Evolutionary conservation across 768 basidiomycete genomes (phyloP).

Genomic region (Podaxis sp.): DNA sequence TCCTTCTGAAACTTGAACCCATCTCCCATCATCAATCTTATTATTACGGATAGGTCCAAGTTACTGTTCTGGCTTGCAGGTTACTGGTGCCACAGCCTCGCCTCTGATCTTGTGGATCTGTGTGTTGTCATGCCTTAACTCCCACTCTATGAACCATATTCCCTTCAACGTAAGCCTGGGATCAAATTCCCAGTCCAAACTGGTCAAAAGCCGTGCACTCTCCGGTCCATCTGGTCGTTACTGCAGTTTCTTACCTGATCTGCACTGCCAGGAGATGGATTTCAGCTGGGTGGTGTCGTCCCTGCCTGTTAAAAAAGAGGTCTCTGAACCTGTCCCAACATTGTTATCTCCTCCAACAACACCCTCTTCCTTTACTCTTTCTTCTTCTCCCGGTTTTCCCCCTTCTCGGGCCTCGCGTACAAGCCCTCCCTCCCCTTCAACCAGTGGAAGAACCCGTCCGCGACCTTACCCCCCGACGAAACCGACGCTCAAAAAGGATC

Average conservation of each 20-base stretch:
- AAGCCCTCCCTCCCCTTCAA: conserved; percentile 27
- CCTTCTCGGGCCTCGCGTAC: conserved; percentile 21
- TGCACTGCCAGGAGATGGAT: conserved; percentile 39
- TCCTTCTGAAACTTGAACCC: conserved; percentile 1
- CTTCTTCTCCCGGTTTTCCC: conserved; percentile 17
- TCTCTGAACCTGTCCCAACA: conserved; percentile 31
- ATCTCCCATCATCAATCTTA: conserved; percentile 11
- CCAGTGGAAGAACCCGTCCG: conserved; percentile 33
- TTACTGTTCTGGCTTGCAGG: conserved; percentile 2
- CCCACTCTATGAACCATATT: neutral
- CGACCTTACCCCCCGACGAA: conserved; percentile 35
- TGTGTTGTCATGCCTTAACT: conserved; percentile 6
- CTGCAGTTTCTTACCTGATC: conserved; percentile 35
- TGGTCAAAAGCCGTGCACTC: conserved; percentile 21
- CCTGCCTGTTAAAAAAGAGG: conserved; percentile 48
- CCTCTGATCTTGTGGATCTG: conserved; percentile 9
- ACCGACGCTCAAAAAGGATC: conserved; percentile 20
- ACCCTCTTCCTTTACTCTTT: conserved; percentile 19
- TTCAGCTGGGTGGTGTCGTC: conserved; percentile 32
- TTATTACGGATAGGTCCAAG: conserved; percentile 1
- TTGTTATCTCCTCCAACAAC: conserved; percentile 35
- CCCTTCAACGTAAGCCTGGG: neutral
- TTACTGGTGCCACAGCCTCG: conserved; percentile 13
- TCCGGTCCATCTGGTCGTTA: conserved; percentile 19
- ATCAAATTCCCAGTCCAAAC: conserved; percentile 9